Base-by-base conservation (phyloP, 179 eudicot genomes). In the Gypsophila paniculata region DNA sequence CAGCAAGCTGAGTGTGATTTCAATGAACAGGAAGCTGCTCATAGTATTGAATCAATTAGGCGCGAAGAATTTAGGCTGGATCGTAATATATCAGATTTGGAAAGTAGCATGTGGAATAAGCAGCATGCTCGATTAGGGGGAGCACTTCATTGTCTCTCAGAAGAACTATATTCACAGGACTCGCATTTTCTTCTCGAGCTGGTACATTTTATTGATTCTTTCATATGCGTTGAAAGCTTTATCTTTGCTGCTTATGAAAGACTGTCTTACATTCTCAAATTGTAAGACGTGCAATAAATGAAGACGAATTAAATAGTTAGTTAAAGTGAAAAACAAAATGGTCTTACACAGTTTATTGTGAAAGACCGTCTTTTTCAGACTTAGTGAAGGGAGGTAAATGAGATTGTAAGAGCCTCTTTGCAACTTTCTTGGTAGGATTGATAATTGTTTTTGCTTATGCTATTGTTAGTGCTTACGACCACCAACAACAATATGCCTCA, bases 41-140 rank as follows among this genome's bases (percentile, higher is more conserved):
- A 49, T 54, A 68, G 90, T 68, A 78, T 92, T 75, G 89, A 92
- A 78, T 82, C 91, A 64, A 90, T 92, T 71, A 85, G 94, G 81
- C 82, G 82, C 19, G 91, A 87, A 71, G 96, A 92, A 82, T 92
- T 90, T 79, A 96, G 98, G 73, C 72, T 92, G 34, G 86, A 84
- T 74, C 75, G 85, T 61, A 70, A 75, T 79, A 77, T 86, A 13
- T 75, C 87, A 36, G 81, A 73, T 44, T 68, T 65, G 23, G 87
- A 90, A 69, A 85, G 83, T 76, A 76, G 72, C 76, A 70, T 90
- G 78, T 69, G 88, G 82, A 81, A 83, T 79, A 92, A 87, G 84
- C 96, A 88, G 73, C 91, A 92, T 87, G 90, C 96, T 81, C 91
- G 94, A 53, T 74, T 92, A 61, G 94, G 98, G 53, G 85, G 98